Percentiles rank a stretch among this genome's conserved stretches.
These are phyloP conservation scores for Cryptosporidium ryanae DNA, from an alignment of 169 alveolate genomes.

Conservation along the genomic window DNA sequence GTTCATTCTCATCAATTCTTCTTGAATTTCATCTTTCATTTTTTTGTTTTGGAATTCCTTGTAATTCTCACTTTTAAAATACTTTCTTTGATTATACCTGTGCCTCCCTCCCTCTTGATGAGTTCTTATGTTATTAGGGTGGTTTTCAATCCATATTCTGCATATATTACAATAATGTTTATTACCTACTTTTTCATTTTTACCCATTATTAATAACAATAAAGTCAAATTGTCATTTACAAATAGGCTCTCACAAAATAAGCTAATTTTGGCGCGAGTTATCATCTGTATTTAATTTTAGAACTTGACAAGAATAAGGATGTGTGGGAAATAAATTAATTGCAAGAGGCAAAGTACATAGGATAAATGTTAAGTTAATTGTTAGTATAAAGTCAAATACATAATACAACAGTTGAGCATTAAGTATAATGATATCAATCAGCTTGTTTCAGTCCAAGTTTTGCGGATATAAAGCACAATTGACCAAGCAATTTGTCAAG, in stretches of 20 bases:
- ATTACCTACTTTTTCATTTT: slow-evolving; percentile 1
- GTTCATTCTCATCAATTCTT: slow-evolving; percentile 32
- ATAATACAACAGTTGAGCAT: not conserved
- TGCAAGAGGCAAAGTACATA: not conserved
- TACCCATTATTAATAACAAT: not conserved
- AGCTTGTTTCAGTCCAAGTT: slow-evolving; percentile 18
- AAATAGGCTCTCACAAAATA: too few species aligned
- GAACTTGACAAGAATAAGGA: too few species aligned
- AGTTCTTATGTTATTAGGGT: slow-evolving; percentile 44
- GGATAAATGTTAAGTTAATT: not conserved
- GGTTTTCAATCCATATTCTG: slow-evolving; percentile 65
- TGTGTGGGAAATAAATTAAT: too few species aligned
- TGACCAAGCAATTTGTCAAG: slow-evolving; percentile 80
- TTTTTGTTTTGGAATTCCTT: slow-evolving; percentile 26
- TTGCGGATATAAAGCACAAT: slow-evolving; percentile 75
- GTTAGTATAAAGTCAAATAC: not conserved
- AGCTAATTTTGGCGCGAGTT: too few species aligned
- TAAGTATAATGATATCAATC: not conserved
- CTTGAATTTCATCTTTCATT: slow-evolving; percentile 14
- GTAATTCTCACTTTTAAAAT: slow-evolving; percentile 30
- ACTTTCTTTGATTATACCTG: slow-evolving; percentile 32
- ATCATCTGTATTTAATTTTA: too few species aligned
- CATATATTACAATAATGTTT: slow-evolving; percentile 52
- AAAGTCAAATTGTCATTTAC: too few species aligned
- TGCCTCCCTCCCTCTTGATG: slow-evolving; percentile 70